A percentile compares a stretch with the other conserved stretches of the same genome.
Conservation (phyloP, 352 stramenopile genomes). For the Pythium sp. region DNA sequence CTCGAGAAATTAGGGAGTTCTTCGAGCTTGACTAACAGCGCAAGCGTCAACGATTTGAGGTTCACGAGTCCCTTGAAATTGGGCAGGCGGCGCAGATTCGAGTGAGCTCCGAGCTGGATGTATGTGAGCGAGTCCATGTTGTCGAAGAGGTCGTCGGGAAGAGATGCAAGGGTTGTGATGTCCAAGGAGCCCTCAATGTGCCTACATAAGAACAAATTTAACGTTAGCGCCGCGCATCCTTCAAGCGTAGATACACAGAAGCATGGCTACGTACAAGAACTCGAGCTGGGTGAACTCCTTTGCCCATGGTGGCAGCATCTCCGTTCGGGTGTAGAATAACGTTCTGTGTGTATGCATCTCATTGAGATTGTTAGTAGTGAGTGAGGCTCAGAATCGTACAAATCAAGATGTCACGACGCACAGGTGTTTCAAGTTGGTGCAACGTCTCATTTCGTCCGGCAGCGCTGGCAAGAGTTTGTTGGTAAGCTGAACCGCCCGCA, state of each 20-base stretch:
- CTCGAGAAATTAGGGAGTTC: not conserved
- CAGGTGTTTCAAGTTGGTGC: conserved; percentile 27
- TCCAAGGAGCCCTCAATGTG: not conserved
- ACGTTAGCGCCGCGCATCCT: not conserved
- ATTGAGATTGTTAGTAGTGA: not conserved
- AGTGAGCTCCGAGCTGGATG: not conserved
- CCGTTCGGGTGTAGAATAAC: not conserved
- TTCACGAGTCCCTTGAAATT: not conserved
- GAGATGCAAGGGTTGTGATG: not conserved
- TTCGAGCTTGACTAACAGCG: not conserved
- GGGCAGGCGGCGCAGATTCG: not conserved
- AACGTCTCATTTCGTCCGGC: conserved; percentile 22
- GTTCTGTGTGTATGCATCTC: not conserved
- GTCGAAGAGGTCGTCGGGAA: not conserved
- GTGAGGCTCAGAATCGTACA: not conserved
- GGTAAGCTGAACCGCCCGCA: conserved; percentile 29
- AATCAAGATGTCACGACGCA: conserved; percentile 5
- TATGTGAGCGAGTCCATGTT: not conserved
- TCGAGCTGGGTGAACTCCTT: conserved; percentile 4
- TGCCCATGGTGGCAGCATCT: not conserved
- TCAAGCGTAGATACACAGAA: too few relatives aligned
- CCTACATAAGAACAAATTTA: not conserved
- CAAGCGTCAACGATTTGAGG: not conserved
- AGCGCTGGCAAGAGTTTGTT: conserved; percentile 23
- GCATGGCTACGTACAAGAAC: not conserved